These are phyloP conservation scores for Aspergillus sparsus DNA, from an alignment of 495 filamentous ascomycete species.

Conservation along the genomic window DNA sequence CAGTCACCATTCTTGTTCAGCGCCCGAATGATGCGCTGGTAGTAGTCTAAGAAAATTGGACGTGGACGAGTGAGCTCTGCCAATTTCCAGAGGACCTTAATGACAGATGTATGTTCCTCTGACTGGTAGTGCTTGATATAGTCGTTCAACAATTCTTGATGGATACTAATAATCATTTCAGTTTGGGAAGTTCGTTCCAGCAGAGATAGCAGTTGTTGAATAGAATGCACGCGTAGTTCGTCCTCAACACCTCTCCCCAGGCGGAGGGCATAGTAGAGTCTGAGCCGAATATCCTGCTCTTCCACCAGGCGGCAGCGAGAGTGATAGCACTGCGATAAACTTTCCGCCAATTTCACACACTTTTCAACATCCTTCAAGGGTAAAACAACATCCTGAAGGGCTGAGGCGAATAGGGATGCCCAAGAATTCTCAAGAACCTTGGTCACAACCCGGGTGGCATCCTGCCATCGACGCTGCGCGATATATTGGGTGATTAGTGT, in stretches of 20 bases:
- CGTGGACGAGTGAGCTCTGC: conserved; percentile 41
- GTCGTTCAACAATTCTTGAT: conserved; percentile 41
- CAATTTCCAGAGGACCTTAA: conserved; percentile 37
- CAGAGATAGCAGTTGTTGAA: conserved; percentile 33
- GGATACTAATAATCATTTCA: conserved; percentile 36
- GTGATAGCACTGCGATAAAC: conserved; percentile 41
- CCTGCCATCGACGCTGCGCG: conserved; percentile 43
- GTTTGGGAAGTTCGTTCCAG: conserved; percentile 36
- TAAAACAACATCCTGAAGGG: conserved; percentile 39
- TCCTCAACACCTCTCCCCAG: conserved; percentile 35
- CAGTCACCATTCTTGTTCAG: conserved; percentile 41
- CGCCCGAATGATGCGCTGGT: conserved; percentile 39
- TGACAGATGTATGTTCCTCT: conserved; percentile 32
- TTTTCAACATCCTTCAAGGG: conserved; percentile 34
- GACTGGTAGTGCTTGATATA: conserved; percentile 38
- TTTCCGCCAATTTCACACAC: conserved; percentile 34
- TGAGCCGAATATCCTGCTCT: conserved; percentile 38
- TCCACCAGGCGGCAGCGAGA: conserved; percentile 38
- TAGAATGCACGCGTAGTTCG: conserved; percentile 34
- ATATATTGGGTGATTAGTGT: conserved; percentile 35
- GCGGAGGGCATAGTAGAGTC: conserved; percentile 39
- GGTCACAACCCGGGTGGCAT: conserved; percentile 42
- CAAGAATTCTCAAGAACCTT: conserved; percentile 38
- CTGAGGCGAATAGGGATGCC: conserved; percentile 37
- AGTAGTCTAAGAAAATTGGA: conserved; percentile 43